Evolutionary conservation across 129 eudicot species (phyloP), one percentile per base, ranked within the genome.

Genomic region (Artemisia tridentata): DNA sequence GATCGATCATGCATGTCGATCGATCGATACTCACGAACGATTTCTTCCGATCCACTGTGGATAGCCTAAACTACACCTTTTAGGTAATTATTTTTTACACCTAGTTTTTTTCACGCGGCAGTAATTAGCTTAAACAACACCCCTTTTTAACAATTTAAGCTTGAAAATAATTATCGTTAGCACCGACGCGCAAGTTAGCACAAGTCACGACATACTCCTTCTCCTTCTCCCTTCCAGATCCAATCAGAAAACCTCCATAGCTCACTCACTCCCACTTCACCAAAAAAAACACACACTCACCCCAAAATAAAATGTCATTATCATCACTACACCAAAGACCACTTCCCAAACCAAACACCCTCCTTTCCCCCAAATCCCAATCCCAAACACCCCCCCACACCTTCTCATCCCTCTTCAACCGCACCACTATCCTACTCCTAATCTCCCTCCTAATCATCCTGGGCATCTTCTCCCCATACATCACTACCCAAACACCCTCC

Each of bases 241-340:
- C 71, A 68, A n/a, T n/a, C n/a, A n/a, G n/a, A n/a, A n/a, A n/a
- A n/a, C n/a, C n/a, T n/a, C n/a, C n/a, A n/a, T n/a, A n/a, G n/a
- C 59, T 34, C 78, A 13, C 25, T 11, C 72, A 50, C 70, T 31
- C 34, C 56, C 75, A 76, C 80, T 48, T 21, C 38, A 65, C 31
- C n/a, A n/a, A n/a, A n/a, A 61, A 16, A 23, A 56, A 54, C 27
- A 12, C 46, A 11, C 29, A 55, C 62, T 46, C 9, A 47, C 13
- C 0, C 51, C 31, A 27, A 65, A 3, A 68, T 21, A 52, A 79
- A 77, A 92, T 87, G 95, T 79, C 96, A 45, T 84, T 27, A 7
- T 0, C 86, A 27, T 87, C 85, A 66, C 88, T 86, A 3, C 82
- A 92, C 16, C 98, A 92, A 71, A 86, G 98, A 66, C 78, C 84